Conservation (phyloP, 805 yeast genomes). For the Teunomyces gatunensis region DNA sequence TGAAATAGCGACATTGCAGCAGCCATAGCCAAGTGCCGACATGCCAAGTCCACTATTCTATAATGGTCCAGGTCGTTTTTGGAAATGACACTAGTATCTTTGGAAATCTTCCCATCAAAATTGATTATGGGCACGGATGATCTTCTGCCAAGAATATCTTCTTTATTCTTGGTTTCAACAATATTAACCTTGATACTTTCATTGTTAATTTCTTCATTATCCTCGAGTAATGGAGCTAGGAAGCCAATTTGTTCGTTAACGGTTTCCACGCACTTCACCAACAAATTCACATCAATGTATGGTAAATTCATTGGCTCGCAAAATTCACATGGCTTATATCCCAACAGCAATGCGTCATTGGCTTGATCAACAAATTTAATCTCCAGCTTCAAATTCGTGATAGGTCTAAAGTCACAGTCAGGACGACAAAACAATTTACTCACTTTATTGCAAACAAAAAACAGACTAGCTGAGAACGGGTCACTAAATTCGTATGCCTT, state of each 20-base stretch:
- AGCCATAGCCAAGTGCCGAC: slow-evolving; percentile 79
- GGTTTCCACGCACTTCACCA: slow-evolving; percentile 48
- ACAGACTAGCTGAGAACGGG: slow-evolving; percentile 61
- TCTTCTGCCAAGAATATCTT: slow-evolving; percentile 22
- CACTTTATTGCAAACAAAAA: slow-evolving; percentile 48
- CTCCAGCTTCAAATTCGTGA: slow-evolving; percentile 43
- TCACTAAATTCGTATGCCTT: slow-evolving; percentile 64
- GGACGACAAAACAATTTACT: slow-evolving; percentile 59
- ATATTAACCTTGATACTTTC: slow-evolving; percentile 37
- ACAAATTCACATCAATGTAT: slow-evolving; percentile 43
- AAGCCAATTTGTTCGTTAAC: slow-evolving; percentile 62
- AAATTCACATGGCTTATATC: slow-evolving; percentile 49
- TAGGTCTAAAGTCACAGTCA: slow-evolving; percentile 55
- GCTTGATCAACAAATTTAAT: slow-evolving; percentile 43
- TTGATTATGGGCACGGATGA: slow-evolving; percentile 28
- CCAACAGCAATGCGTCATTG: slow-evolving; percentile 42
- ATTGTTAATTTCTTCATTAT: slow-evolving; percentile 40
- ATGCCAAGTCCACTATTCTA: slow-evolving; percentile 70
- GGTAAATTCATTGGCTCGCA: slow-evolving; percentile 55
- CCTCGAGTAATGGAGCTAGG: slow-evolving; percentile 48
- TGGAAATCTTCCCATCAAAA: slow-evolving; percentile 21
- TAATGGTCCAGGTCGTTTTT: slow-evolving; percentile 68
- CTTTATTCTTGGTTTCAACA: slow-evolving; percentile 24
- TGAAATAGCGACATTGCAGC: slow-evolving; percentile 51
- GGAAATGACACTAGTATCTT: slow-evolving; percentile 33